Conservation (phyloP, 2,329 filamentous ascomycete genomes). For the Trichothecium roseum region DNA sequence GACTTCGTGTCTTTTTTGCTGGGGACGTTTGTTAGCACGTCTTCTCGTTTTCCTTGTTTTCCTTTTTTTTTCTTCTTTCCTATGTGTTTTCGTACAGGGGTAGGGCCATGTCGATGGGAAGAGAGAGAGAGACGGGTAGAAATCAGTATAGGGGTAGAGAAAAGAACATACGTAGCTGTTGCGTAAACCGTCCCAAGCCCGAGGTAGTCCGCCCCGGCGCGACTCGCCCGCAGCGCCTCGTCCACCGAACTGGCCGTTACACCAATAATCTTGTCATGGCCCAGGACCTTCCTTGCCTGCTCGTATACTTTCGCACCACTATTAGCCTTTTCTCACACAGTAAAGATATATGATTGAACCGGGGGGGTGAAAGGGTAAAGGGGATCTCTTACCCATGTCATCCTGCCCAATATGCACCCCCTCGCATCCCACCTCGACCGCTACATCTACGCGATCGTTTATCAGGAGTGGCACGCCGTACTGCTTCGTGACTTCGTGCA, state of each 20-base stretch:
- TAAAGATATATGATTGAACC: background rate
- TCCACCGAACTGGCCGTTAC: constrained; percentile 69
- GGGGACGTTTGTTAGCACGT: too few species aligned
- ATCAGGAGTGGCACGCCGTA: constrained; percentile 73
- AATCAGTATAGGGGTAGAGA: constrained; percentile 3
- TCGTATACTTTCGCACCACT: constrained; percentile 10
- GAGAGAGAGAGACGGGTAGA: background rate
- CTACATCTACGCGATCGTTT: constrained; percentile 88
- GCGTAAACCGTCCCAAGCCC: constrained; percentile 86
- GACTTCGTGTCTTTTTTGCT: constrained; percentile 80
- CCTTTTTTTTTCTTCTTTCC: too few species aligned
- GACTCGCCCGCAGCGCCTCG: constrained; percentile 63
- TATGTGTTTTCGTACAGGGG: background rate
- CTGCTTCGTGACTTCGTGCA: constrained; percentile 60
- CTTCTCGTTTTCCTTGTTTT: too few species aligned
- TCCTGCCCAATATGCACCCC: constrained; percentile 94
- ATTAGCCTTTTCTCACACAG: too few species aligned
- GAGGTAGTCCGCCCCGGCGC: constrained; percentile 76
- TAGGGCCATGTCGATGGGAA: too few species aligned
- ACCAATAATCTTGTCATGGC: constrained; percentile 71
- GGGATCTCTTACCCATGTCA: constrained; percentile 57
- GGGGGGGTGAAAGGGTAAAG: background rate
- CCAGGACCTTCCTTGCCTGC: constrained; percentile 62
- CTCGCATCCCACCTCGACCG: constrained; percentile 74
- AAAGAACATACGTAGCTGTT: constrained; percentile 57